Evolutionary conservation across 139 green algal species (phyloP).

Genomic region (Chlorella sp.): DNA sequence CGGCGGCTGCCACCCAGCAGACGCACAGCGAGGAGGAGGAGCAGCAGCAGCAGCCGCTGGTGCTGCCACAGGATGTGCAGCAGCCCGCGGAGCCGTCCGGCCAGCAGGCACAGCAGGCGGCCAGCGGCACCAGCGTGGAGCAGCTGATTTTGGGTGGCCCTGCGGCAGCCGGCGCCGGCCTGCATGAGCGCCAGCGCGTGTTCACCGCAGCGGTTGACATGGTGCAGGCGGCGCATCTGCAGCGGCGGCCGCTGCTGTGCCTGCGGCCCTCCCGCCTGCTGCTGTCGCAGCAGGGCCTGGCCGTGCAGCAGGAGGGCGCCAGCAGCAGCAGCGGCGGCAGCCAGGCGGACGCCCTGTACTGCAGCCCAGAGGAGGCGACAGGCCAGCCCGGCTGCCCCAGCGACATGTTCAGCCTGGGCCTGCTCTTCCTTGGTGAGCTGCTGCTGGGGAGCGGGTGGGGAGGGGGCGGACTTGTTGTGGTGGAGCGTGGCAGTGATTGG

Average conservation of each 20-base stretch:
- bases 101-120: conserved; percentile 15
- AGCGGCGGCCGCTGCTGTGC: conserved; percentile 21
- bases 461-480: too few relatives aligned
- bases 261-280: conserved; percentile 40
- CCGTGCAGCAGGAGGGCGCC: background rate
- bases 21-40: background rate
- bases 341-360: conserved; percentile 60
- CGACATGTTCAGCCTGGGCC: conserved; percentile 61
- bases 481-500: too few relatives aligned
- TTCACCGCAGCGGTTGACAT: conserved; percentile 70
- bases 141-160: background rate
- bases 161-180: background rate
- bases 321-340: background rate
- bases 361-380: conserved; percentile 62
- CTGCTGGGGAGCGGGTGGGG: too few relatives aligned
- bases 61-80: conserved; percentile 2
- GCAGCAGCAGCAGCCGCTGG: background rate
- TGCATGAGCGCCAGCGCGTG: conserved; percentile 46
- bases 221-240: conserved; percentile 50
- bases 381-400: background rate
- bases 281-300: conserved; percentile 23
- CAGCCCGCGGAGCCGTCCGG: background rate
- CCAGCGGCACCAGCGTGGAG: background rate
- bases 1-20: background rate
- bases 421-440: conserved; percentile 69